Evolutionary conservation across 305 asterid species (phyloP), one percentile per base, ranked within the genome.

Genomic region (Euphrasia arctica): DNA sequence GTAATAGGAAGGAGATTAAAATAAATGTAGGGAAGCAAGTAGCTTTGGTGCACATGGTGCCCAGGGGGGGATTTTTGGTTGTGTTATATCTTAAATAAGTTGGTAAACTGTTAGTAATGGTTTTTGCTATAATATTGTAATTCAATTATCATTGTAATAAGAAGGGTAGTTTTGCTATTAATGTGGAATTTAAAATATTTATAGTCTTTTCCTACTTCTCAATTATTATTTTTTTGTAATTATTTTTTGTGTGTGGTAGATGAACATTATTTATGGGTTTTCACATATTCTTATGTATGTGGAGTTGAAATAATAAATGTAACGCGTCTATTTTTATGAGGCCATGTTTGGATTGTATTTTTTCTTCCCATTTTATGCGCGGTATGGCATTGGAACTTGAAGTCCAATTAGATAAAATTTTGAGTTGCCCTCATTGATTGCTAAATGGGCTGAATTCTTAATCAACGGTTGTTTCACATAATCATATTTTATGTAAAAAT

Each of bases 21-120:
- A 50, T 5, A 50, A 4, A 15, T 69, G 71, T 58, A 75, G 72
- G 49, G 61, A 56, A 55, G 48, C 62, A 65, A 56, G 36, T 42
- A 60, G 45, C 47, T 14, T 58, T 67, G 68, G 27, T 25, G 27
- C 22, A 18, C 22, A 18, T 18, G 22, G 22, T 18, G 22, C 1
- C n/a, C n/a, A n/a, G n/a, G 22, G 22, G 22, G 1, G 22, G 22
- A 18, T 18, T 18, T 18, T 18, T 47, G 32, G 50, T 57, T 60
- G 72, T 60, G 72, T 72, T 71, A 65, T 70, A 29, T 69, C 59
- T 65, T 70, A 15, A 76, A 58, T 70, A 76, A 75, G 75, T 76
- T 74, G 72, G 51, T 62, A 12, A 66, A 58, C 41, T 43, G 41
- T 56, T 64, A 51, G 2, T 54, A 67, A 54, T 32, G 22, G 70